Conservation (phyloP, 352 stramenopile genomes). For the Aphanomyces stellatus region DNA sequence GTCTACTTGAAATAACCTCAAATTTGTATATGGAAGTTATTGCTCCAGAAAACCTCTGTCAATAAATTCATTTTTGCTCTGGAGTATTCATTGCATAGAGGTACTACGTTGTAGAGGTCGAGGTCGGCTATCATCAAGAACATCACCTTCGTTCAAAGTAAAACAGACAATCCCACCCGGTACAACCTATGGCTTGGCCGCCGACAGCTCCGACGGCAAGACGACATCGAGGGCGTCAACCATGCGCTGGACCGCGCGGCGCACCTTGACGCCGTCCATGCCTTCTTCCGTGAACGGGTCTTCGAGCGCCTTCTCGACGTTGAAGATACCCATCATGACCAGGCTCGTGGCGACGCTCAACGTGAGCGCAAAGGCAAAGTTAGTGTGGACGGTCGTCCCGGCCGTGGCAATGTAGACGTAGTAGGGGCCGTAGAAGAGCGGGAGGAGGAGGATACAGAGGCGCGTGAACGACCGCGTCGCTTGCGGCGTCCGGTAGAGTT, state of each 20-base stretch:
- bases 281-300: constrained; percentile 55
- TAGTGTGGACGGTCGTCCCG: constrained; percentile 36
- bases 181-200: not conserved
- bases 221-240: constrained; percentile 11
- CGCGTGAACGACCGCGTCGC: constrained; percentile 77
- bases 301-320: constrained; percentile 75
- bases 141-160: too few species aligned
- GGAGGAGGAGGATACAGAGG: constrained; percentile 73
- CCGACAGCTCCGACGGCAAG: not conserved
- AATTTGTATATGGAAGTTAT: too few species aligned
- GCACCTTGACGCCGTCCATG: constrained; percentile 17
- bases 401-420: constrained; percentile 68
- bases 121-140: too few species aligned
- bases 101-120: not conserved
- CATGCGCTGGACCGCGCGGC: constrained; percentile 4
- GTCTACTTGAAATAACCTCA: too few species aligned
- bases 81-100: too few species aligned
- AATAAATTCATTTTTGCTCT: too few species aligned
- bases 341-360: constrained; percentile 72
- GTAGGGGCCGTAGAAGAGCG: constrained; percentile 80
- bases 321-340: constrained; percentile 82
- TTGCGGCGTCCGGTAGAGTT: constrained; percentile 82
- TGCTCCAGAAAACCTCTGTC: too few species aligned
- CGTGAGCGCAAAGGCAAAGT: constrained; percentile 67
- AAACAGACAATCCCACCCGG: too few species aligned